Conservation (phyloP, 306 rosid species). For the Vigna radiata region DNA sequence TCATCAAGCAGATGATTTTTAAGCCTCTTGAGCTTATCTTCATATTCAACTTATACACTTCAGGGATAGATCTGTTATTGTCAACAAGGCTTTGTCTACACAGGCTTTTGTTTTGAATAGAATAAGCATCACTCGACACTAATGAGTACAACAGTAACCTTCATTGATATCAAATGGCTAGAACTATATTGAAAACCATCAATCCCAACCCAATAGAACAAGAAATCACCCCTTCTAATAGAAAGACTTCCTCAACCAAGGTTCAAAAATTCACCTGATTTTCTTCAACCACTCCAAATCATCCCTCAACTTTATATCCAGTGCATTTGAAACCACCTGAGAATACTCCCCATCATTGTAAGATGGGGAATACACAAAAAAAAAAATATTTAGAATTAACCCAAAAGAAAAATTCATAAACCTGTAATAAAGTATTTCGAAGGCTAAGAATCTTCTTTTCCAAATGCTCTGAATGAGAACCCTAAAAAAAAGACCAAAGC, state of each 20-base stretch:
- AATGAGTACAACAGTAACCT: too few species aligned
- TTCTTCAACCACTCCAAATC: constrained; percentile 23
- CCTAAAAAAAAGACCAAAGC: constrained; percentile 57
- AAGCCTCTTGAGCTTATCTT: not conserved
- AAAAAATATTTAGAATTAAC: constrained; percentile 36
- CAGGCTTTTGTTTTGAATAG: not conserved
- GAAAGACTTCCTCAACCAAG: not conserved
- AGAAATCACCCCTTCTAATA: not conserved
- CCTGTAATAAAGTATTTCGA: constrained; percentile 90
- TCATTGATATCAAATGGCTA: not conserved
- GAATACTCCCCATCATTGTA: constrained; percentile 18
- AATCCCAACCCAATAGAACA: not conserved
- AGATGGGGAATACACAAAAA: constrained; percentile 39
- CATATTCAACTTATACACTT: not conserved
- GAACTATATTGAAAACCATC: not conserved
- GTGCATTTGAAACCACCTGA: constrained; percentile 14
- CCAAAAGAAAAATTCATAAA: constrained; percentile 43
- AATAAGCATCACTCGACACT: not conserved
- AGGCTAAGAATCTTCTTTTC: constrained; percentile 82
- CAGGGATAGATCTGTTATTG: not conserved
- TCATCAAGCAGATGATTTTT: constrained; percentile 18
- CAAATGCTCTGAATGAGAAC: constrained; percentile 92
- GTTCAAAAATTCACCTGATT: constrained; percentile 1
- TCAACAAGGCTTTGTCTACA: not conserved
- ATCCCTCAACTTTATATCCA: constrained; percentile 24